Conservation (phyloP, 371 early-diverging fungal genomes). For the Mucor mucedo region DNA sequence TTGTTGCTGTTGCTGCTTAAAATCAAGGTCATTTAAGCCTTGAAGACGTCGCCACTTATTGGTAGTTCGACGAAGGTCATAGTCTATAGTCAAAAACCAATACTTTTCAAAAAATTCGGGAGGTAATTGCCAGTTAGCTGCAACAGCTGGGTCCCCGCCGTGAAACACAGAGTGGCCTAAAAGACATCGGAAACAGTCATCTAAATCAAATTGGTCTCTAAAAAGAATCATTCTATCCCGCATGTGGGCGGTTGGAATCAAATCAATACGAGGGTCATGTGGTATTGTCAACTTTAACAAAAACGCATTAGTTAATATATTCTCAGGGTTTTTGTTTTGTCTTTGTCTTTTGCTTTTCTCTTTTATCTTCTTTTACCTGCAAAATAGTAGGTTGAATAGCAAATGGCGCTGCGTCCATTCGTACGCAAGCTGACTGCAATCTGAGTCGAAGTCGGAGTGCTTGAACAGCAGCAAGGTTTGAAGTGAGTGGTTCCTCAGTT, state of each 20-base stretch:
- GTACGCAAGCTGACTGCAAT: slow-evolving; percentile 42
- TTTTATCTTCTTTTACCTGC: slow-evolving; percentile 40
- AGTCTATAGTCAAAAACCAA: slow-evolving; percentile 59
- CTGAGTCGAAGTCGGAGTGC: slow-evolving; percentile 43
- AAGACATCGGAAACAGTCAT: slow-evolving; percentile 61
- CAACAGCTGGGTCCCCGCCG: slow-evolving; percentile 60
- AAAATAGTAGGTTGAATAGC: slow-evolving; percentile 50
- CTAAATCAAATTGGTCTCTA: slow-evolving; percentile 61
- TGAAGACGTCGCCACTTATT: slow-evolving; percentile 42
- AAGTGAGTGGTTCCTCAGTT: slow-evolving; percentile 29
- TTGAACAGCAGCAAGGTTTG: slow-evolving; percentile 52
- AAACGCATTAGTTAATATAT: slow-evolving; percentile 11
- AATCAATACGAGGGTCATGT: slow-evolving; percentile 66
- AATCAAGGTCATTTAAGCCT: slow-evolving; percentile 35
- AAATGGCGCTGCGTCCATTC: slow-evolving; percentile 38
- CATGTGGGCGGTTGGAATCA: slow-evolving; percentile 64
- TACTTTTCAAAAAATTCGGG: slow-evolving; percentile 61
- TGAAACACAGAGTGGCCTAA: slow-evolving; percentile 58
- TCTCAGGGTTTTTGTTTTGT: background rate
- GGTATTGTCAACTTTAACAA: slow-evolving; percentile 51
- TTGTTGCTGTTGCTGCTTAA: slow-evolving; percentile 20
- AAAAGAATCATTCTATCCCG: slow-evolving; percentile 69
- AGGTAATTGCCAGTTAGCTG: slow-evolving; percentile 63
- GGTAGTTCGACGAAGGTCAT: slow-evolving; percentile 44
- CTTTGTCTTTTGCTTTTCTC: no score